Evolutionary conservation across 2,329 filamentous ascomycete genomes (phyloP).

Genomic region (Xylariaceae sp.): DNA sequence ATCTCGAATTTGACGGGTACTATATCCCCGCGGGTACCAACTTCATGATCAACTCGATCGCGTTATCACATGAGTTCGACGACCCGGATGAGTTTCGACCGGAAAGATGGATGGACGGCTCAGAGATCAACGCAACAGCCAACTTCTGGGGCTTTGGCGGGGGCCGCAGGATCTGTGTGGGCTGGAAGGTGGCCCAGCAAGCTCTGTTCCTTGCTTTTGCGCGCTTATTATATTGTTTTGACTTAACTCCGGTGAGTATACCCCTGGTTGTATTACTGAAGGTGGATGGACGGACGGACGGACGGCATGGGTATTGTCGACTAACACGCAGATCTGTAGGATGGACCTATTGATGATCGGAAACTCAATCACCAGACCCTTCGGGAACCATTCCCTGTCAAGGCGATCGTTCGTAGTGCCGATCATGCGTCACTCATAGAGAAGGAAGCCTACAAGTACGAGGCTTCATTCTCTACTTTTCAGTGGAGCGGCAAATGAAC

Average conservation of each 20-base stretch:
- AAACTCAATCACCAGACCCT: conserved; percentile 8
- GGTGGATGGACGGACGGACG: neutral
- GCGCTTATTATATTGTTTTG: conserved; percentile 13
- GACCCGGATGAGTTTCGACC: conserved; percentile 29
- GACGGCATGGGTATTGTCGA: neutral
- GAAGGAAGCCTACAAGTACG: conserved; percentile 6
- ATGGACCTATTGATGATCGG: conserved; percentile 6
- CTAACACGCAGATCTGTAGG: neutral
- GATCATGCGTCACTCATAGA: conserved; percentile 4
- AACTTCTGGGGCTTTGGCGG: conserved; percentile 13
- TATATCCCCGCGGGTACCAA: conserved; percentile 24
- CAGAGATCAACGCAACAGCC: neutral
- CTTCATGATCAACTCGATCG: conserved; percentile 31
- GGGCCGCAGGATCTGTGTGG: conserved; percentile 10
- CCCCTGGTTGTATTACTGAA: neutral
- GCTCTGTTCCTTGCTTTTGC: conserved; percentile 7
- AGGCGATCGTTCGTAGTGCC: neutral
- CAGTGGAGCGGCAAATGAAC: neutral
- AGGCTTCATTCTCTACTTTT: conserved; percentile 6
- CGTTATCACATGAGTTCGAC: conserved; percentile 21
- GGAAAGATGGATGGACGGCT: conserved; percentile 29
- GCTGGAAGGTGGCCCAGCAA: conserved; percentile 12
- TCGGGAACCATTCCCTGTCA: conserved; percentile 6
- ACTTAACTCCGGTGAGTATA: conserved; percentile 4
- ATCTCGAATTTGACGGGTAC: conserved; percentile 14